phyloP scores from a whole-genome alignment of 495 filamentous ascomycete genomes.

The Pseudevernia furfuracea region DNA sequence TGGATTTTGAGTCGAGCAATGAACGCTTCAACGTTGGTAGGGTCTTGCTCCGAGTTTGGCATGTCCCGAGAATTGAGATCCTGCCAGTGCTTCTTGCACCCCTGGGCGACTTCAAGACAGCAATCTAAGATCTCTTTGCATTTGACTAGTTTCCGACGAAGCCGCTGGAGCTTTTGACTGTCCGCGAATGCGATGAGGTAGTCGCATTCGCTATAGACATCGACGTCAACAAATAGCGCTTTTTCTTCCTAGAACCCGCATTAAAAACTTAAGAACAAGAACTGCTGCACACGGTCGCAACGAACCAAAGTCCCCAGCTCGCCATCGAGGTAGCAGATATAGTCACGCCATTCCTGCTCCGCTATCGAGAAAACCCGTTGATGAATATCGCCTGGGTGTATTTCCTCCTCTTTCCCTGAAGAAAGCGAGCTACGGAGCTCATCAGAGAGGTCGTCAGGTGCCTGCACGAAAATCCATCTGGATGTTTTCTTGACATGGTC shows the following conservation, averaged over 20 bases:
- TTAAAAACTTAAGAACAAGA: background rate
- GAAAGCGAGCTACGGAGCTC: background rate
- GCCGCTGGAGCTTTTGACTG: slow-evolving; percentile 1
- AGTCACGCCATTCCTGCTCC: background rate
- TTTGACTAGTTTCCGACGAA: background rate
- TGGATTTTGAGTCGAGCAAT: background rate
- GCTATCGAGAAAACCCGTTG: background rate
- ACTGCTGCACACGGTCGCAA: background rate
- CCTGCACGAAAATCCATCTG: background rate
- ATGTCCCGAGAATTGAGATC: background rate
- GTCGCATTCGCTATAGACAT: background rate
- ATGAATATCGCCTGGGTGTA: background rate
- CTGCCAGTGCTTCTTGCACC: background rate
- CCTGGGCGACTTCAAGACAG: background rate
- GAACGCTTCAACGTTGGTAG: background rate
- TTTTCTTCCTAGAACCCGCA: background rate
- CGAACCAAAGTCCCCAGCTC: background rate
- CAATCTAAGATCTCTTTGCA: background rate
- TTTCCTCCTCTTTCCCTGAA: background rate
- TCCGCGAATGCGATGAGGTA: background rate
- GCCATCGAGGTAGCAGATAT: background rate
- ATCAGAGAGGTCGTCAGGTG: background rate
- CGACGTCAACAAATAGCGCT: background rate
- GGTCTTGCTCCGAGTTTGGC: background rate
- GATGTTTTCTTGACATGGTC: background rate